Evolutionary conservation across 257 asterid species (phyloP).

Genomic region (Ajuga chamaepitys): DNA sequence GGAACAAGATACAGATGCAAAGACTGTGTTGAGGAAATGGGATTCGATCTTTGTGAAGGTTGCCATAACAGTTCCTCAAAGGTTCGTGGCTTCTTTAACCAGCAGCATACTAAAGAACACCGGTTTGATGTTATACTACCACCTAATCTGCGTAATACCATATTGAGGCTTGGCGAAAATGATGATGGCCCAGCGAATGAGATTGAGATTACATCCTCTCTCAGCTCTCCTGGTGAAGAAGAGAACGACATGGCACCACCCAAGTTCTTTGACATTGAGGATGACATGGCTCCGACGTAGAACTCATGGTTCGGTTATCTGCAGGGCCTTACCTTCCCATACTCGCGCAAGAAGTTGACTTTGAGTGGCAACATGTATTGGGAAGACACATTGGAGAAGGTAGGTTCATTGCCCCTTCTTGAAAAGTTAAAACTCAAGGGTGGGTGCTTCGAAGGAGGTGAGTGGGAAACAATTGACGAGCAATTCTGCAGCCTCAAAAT

Average conservation of each 20-base stretch:
- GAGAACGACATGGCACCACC: too few species aligned
- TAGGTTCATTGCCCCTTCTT: neutral
- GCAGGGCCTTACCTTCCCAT: neutral
- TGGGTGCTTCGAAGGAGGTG: neutral
- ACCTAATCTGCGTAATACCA: neutral
- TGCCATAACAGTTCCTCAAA: conserved; percentile 48
- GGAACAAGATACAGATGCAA: conserved; percentile 65
- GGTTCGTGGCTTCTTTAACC: conserved; percentile 69
- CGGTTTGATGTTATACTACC: conserved; percentile 25
- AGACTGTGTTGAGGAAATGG: conserved; percentile 59
- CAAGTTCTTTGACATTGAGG: neutral
- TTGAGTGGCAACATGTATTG: neutral
- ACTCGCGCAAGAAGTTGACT: neutral
- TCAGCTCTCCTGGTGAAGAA: neutral
- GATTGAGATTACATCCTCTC: neutral
- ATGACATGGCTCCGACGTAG: neutral
- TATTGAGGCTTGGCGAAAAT: conserved; percentile 9
- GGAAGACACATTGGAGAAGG: neutral
- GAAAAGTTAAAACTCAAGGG: neutral
- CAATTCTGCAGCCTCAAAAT: neutral
- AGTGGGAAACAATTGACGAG: neutral
- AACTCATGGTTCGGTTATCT: neutral
- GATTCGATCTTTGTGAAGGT: conserved; percentile 62
- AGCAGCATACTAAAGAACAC: conserved; percentile 69
- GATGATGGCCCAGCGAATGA: conserved; percentile 4